Base-by-base conservation (phyloP, 148 eudicot species). In the Talinum fruticosum region DNA sequence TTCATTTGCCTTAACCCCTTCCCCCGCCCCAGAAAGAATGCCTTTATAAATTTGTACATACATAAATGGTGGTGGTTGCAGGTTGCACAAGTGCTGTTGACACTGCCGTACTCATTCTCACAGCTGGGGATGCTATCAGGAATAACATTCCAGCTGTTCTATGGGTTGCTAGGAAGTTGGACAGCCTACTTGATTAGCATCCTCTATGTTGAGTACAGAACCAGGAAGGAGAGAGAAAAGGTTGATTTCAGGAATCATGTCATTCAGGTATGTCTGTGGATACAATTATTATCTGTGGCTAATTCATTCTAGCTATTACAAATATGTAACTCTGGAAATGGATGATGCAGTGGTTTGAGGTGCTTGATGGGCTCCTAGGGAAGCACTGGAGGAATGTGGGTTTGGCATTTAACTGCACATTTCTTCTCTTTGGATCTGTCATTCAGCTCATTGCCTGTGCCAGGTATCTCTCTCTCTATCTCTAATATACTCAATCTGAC, bases 401-500 rank as follows among this genome's bases (percentile, higher is more conserved):
- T 21, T 88, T 93, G 91, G 97, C 91, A 79, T 93, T 93, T 79
- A 93, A 93, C 65, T 93, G 96, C 85, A 93, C 97, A 0, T 93
- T 93, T 80, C 96, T 93, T 80, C 87, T 93, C 72, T 93, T 93
- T 89, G 97, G 97, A 83, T 93, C 97, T 57, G 98, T 93, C 64
- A 93, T 93, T 83, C 98, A 93, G 73, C 98, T 93, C 87, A 93
- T 93, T 54, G 98, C 98, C 64, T 93, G 98, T 87, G 98, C 98
- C 65, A 93, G 98, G 98, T 93, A 85, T 21, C 16, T 76, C 53
- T 16, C 33, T 75, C 29, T 14, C 24, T 57, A 54, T 24, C 34
- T 66, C 5, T 24, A 49, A 38, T 8, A 38, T 36, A 36, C 16
- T 16, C 28, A 13, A 19, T 26, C 6, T 28, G 26, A 19, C 26